Conservation (phyloP, 306 rosid genomes). For the Cucumis hystrix region DNA sequence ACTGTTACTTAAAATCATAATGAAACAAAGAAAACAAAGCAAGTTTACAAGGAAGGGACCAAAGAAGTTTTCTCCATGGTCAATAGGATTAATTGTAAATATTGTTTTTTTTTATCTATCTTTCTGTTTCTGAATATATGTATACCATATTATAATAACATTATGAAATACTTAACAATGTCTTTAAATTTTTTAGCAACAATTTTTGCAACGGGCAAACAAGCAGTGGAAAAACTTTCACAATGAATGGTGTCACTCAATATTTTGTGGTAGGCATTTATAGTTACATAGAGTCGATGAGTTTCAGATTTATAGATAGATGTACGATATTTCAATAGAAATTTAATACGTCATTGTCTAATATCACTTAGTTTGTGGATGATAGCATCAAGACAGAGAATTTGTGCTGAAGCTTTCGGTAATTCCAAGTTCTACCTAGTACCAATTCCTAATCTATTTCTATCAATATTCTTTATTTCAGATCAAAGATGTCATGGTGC, state of each 20-base stretch:
- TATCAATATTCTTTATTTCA: no score
- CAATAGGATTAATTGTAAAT: slow-evolving; percentile 76
- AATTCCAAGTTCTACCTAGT: no score
- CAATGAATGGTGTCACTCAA: slow-evolving; percentile 75
- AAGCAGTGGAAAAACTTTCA: slow-evolving; percentile 94
- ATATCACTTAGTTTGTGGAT: slow-evolving; percentile 12
- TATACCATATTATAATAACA: not conserved
- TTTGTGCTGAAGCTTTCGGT: slow-evolving; percentile 75
- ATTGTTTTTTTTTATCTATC: not conserved
- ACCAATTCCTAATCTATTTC: no score
- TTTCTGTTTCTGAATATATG: slow-evolving; percentile 8
- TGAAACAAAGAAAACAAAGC: slow-evolving; percentile 28
- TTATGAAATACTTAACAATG: not conserved
- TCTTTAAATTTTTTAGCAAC: slow-evolving; percentile 31
- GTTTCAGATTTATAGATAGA: not conserved
- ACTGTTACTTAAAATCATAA: no score
- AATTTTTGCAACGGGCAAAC: slow-evolving; percentile 92
- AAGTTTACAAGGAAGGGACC: slow-evolving; percentile 66
- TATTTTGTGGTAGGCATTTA: slow-evolving; percentile 54
- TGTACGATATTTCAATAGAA: not conserved
- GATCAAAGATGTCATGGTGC: no score
- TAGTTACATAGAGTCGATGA: no score
- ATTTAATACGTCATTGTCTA: no score
- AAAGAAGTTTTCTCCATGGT: slow-evolving; percentile 80
- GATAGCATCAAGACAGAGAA: slow-evolving; percentile 54